phyloP scores from a whole-genome alignment of 495 filamentous ascomycete species.

The Aspergillus nidulans region DNA sequence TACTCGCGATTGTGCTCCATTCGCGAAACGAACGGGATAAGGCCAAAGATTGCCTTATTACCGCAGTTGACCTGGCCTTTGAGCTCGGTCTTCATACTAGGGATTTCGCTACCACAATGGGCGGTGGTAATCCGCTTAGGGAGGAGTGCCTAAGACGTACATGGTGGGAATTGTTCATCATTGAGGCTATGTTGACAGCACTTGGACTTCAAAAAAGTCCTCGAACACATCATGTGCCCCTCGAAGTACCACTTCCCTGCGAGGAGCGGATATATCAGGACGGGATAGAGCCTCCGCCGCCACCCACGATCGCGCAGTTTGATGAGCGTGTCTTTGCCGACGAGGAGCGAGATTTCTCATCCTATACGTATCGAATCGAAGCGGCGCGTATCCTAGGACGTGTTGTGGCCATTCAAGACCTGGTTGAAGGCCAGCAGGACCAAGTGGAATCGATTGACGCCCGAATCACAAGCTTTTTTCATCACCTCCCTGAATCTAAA shows the following conservation, averaged over 20 bases:
- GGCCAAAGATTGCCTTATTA: slow-evolving; percentile 60
- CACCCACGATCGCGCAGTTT: slow-evolving; percentile 41
- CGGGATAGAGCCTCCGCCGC: slow-evolving; percentile 31
- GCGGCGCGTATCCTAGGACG: slow-evolving; percentile 69
- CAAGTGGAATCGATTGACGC: slow-evolving; percentile 60
- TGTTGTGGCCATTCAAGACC: slow-evolving; percentile 52
- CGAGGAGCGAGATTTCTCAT: slow-evolving; percentile 44
- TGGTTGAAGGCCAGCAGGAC: slow-evolving; percentile 39
- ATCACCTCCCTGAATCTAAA: slow-evolving; percentile 76
- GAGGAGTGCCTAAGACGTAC: slow-evolving; percentile 79
- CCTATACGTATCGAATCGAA: slow-evolving; percentile 49
- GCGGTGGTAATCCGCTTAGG: slow-evolving; percentile 49
- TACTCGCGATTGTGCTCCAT: slow-evolving; percentile 74
- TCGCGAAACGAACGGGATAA: slow-evolving; percentile 64
- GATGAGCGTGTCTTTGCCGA: slow-evolving; percentile 44
- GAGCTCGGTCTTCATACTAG: slow-evolving; percentile 69
- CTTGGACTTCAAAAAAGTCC: slow-evolving; percentile 35
- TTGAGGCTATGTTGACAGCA: slow-evolving; percentile 58
- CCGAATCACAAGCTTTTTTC: slow-evolving; percentile 74
- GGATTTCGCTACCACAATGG: slow-evolving; percentile 43
- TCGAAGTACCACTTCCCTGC: slow-evolving; percentile 40
- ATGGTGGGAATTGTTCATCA: slow-evolving; percentile 87
- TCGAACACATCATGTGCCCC: slow-evolving; percentile 32
- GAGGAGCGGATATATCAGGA: slow-evolving; percentile 47
- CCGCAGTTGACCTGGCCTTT: slow-evolving; percentile 65